Evolutionary conservation across 331 rosid species (phyloP), one percentile per base, ranked within the genome.

Genomic region (Malus hybrid): DNA sequence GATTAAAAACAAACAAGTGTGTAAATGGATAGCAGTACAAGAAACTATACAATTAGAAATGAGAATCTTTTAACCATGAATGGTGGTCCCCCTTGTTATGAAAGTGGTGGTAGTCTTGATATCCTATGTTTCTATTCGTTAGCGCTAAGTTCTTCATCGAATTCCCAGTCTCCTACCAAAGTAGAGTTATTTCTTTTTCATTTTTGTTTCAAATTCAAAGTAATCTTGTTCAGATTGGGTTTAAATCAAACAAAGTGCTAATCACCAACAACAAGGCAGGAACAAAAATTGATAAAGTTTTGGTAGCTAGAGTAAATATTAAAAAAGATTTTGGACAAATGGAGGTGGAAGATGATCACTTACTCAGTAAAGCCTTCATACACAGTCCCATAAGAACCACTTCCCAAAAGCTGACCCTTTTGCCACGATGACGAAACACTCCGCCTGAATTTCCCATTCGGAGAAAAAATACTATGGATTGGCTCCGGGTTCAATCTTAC

Each of bases 321-420:
- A 57, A 9, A 57, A n/a, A 57, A 7, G 2, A 61, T 59, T 59
- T 59, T 15, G 12, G 54, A 1, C 19, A 68, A 6, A 44, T 14
- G 36, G 28, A 29, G 16, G 19, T 5, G 73, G 66, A 28, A 70
- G 56, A 67, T 69, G 18, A 18, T 13, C 10, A 82, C 90, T 78
- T 33, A 89, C 93, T 83, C 91, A 0, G 91, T 87, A 52, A 73
- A 87, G 73, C 91, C 88, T 82, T 89, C 94, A 66, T 85, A 89
- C 29, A 89, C 94, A 9, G 87, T 84, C 50, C 94, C 91, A 74
- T 82, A 87, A 1, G 94, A 87, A 19, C 94, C 91, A 60, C 86
- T 87, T 75, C 91, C 94, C 65, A 89, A 71, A 44, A 85, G 18
- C 8, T 79, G 85, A 61, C 94, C 94, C 75, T 86, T 89, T 59